Conservation (phyloP, 768 basidiomycete species). For the Porpolomopsis calyptriformis region DNA sequence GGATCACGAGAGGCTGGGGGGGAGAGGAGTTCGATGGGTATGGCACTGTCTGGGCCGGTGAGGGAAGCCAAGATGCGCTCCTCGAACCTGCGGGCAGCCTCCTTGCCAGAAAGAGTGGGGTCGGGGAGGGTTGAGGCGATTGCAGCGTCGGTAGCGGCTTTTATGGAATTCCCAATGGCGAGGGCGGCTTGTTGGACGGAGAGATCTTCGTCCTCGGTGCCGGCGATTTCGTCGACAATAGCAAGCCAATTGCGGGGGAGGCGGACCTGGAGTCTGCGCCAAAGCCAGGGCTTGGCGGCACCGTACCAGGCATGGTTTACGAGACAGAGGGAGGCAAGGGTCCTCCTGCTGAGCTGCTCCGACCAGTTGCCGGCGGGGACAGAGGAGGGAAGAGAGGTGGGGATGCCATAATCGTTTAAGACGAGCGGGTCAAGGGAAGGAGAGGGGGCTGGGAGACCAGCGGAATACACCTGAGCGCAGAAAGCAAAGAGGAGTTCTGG, state of each 20-base stretch:
- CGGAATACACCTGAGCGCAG: slow-evolving; percentile 59
- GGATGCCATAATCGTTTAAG: slow-evolving; percentile 33
- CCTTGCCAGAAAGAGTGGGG: slow-evolving; percentile 23
- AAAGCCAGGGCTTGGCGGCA: slow-evolving; percentile 83
- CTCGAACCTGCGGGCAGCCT: slow-evolving; percentile 42
- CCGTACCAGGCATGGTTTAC: slow-evolving; percentile 71
- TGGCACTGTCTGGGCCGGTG: slow-evolving; percentile 53
- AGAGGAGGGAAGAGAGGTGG: slow-evolving; percentile 63
- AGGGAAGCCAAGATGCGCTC: slow-evolving; percentile 50
- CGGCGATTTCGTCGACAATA: slow-evolving; percentile 68
- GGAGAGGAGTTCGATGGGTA: slow-evolving; percentile 66
- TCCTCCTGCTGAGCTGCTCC: slow-evolving; percentile 51
- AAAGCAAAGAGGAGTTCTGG: slow-evolving; percentile 64
- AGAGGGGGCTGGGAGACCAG: slow-evolving; percentile 43
- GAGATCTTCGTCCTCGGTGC: slow-evolving; percentile 53
- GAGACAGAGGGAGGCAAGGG: slow-evolving; percentile 62
- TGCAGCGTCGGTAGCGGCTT: slow-evolving; percentile 55
- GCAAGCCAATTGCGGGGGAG: slow-evolving; percentile 79
- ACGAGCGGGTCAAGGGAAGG: slow-evolving; percentile 67
- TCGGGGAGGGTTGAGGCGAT: slow-evolving; percentile 34
- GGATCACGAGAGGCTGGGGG: slow-evolving; percentile 77
- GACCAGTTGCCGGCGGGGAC: slow-evolving; percentile 61
- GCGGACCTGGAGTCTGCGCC: slow-evolving; percentile 74
- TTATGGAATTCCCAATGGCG: slow-evolving; percentile 50
- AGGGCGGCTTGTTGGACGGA: slow-evolving; percentile 33